Base-by-base conservation (phyloP, 352 stramenopile genomes). In the Globisporangium mamillatum region DNA sequence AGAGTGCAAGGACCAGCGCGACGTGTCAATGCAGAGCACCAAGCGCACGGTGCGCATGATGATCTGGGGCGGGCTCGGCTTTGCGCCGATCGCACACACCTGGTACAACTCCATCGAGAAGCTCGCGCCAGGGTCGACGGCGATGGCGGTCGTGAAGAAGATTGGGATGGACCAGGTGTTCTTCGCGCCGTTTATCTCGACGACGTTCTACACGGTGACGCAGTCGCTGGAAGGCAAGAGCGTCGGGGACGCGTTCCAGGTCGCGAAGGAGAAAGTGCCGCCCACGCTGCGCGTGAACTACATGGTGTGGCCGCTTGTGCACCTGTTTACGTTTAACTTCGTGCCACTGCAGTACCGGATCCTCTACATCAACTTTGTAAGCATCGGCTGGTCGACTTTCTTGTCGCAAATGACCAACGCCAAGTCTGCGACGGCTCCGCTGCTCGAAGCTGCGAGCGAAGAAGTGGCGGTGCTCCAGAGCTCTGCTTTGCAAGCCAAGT, bases 81-180 rank as follows among this genome's bases (percentile, higher is more conserved):
- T 96, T 69, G 88, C 91, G 32, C 90, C 91, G 16, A 81, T 80
- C 69, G 95, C 94, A 78, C 90, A 98, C 75, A 95, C 85, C 60
- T 97, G 95, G 73, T 97, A 97, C 68, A 77, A 89, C 24, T 54
- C 92, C 36, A 82, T 98, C 34, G 92, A 97, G 66, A 64, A 66
- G 75, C 53, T 75, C 44, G 76, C 81, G 22, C 72, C 70, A 1
- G 75, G 70, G 22, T 69, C 62, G 7, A 64, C 68, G 27, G 69
- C 71, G 24, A 52, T 72, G 6, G 77, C 66, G 10, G 67, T 86
- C 32, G 71, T 61, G 54, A 72, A 80, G 68, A 86, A 84, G 59
- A 76, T 86, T 29, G 62, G 53, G 16, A 70, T 79, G 27, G 77
- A 86, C 59, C 80, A 84, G 68, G 24, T 84, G 32, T 63, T 86